Conservation (phyloP, 306 rosid genomes). For the Herpetospermum pedunculosum region DNA sequence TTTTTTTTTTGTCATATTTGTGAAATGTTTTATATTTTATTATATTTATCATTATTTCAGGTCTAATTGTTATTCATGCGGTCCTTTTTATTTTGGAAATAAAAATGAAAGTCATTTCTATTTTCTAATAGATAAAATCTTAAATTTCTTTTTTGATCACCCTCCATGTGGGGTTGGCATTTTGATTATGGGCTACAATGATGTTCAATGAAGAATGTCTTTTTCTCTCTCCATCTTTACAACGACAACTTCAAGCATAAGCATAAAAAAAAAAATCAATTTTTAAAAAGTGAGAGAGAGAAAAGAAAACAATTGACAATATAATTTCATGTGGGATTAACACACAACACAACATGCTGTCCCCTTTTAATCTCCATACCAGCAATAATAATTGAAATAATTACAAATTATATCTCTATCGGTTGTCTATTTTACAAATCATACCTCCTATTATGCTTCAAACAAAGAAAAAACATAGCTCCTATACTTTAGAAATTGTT, state of each 20-base stretch:
- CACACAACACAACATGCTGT: neutral
- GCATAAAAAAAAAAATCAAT: neutral
- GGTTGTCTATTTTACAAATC: neutral
- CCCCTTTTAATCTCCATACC: neutral
- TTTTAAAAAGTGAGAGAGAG: neutral
- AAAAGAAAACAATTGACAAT: neutral
- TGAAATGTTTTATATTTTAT: no score
- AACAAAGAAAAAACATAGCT: no score
- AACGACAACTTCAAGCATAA: conserved; percentile 1
- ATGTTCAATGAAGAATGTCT: neutral
- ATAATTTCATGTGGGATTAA: neutral
- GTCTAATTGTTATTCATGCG: no score
- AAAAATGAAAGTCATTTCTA: neutral
- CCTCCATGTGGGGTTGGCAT: conserved; percentile 6
- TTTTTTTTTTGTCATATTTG: no score
- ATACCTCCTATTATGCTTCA: no score
- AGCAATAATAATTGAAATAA: neutral
- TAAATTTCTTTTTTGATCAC: neutral
- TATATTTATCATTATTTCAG: no score
- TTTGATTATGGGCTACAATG: conserved; percentile 6
- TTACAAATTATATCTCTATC: neutral
- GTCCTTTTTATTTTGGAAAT: no score
- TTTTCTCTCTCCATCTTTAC: neutral
- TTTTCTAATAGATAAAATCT: neutral
- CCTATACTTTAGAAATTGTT: no score